Evolutionary conservation across 345 rosid species (phyloP).

Genomic region (Nephelium lappaceum): DNA sequence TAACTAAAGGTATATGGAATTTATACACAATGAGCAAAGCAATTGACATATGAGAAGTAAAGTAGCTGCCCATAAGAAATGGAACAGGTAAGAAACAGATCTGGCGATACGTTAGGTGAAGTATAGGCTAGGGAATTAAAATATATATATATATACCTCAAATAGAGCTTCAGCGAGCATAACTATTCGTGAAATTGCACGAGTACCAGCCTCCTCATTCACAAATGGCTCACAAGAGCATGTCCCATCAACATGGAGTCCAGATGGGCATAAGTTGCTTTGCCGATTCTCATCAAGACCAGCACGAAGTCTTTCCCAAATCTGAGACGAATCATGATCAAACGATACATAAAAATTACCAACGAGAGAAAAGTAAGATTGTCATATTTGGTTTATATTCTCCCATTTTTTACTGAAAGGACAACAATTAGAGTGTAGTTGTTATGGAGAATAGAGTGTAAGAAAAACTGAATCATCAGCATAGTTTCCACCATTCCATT

Average conservation of each 20-base stretch:
- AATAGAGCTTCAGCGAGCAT: conserved; percentile 87
- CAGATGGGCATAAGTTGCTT: conserved; percentile 55
- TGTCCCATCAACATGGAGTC: conserved; percentile 60
- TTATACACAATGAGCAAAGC: neutral
- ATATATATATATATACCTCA: conserved; percentile 44
- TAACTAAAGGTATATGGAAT: neutral
- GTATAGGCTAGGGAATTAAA: conserved; percentile 8
- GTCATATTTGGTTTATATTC: neutral
- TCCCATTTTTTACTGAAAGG: neutral
- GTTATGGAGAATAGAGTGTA: neutral
- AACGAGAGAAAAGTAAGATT: neutral
- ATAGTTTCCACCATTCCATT: neutral
- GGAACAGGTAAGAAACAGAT: neutral
- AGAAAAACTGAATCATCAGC: neutral
- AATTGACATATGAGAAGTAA: conserved; percentile 3
- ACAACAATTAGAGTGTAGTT: neutral
- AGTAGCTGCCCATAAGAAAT: neutral
- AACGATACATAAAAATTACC: conserved; percentile 6
- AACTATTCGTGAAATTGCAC: conserved; percentile 67
- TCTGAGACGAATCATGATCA: conserved; percentile 34
- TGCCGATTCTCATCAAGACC: conserved; percentile 45
- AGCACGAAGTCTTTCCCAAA: conserved; percentile 65
- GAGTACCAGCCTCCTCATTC: conserved; percentile 52
- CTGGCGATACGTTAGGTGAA: neutral
- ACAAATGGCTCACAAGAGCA: conserved; percentile 63